Evolutionary conservation across 2,329 filamentous ascomycete genomes (phyloP), one percentile per base, ranked within the genome.

Genomic region (Emmonsiellopsis sp.): DNA sequence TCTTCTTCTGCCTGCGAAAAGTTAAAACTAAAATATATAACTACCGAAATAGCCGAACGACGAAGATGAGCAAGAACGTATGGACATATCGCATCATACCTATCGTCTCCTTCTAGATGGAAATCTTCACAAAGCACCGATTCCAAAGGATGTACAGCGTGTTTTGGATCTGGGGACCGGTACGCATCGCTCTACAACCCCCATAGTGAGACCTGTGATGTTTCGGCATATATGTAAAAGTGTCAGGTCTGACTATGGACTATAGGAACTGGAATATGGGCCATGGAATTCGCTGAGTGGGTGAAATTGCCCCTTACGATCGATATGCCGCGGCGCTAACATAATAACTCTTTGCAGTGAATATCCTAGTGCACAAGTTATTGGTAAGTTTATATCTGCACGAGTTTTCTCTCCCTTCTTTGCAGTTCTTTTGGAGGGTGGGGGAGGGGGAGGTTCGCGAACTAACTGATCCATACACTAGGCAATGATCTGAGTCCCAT

Each of bases 121-220:
- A 15, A 46, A 52, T 16, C 53, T 62, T 20, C 52, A 58, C 26
- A 54, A 61, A 7, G 63, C 65, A 11, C 65, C 65, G 7, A 61
- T 67, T 42, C 47, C 53, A 9, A 46, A 55, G 30, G 44, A 51
- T 30, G 37, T 66, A 20, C 26, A 49, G 4, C 26, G 44, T 2
- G 52, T 58, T 7, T 48, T 58, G 11, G 57, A 58, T 44, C 10
- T 58, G 6, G 57, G 57, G 26, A 58, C 57, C 2, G 57, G 56
- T 50, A 26, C 13, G 44, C 6, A 26, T 26, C 3, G 20, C 20
- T 26, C 3, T 26, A 26, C 20, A 26, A 26, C 20, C 20, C 5
- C 5, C 20, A 26, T 5, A 26, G 20, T 31, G n/a, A 7, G 3
- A 13, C 13, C 8, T 8, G n/a, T 9, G 15, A 13, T 45, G 20